These are phyloP conservation scores for Nannizziopsis arthrosporioides DNA, from an alignment of 2,329 filamentous ascomycete genomes.

Conservation along the genomic window DNA sequence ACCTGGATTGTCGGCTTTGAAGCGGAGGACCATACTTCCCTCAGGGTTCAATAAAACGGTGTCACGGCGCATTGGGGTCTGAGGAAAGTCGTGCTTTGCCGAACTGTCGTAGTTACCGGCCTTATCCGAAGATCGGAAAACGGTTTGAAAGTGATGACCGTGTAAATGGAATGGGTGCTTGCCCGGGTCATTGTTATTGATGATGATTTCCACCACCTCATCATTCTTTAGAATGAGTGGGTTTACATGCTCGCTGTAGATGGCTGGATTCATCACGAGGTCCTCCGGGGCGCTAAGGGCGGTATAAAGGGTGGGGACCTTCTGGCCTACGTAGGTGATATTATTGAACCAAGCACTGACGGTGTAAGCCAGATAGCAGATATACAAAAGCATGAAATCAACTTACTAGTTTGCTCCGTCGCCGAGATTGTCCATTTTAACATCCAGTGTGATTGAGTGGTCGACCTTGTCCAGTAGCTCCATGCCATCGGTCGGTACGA, in stretches of 20 bases:
- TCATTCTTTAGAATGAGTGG: conserved; percentile 9
- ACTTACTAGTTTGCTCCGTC: conserved; percentile 15
- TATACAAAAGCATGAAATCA: neutral
- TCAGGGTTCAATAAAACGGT: conserved; percentile 41
- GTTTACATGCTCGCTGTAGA: conserved; percentile 11
- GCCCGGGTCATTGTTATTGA: conserved; percentile 12
- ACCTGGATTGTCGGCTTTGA: conserved; percentile 40
- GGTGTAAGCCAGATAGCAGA: neutral
- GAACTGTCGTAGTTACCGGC: conserved; percentile 25
- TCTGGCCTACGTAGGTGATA: conserved; percentile 11
- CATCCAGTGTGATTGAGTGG: conserved; percentile 10
- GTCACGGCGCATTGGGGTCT: conserved; percentile 40
- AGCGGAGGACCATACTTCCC: conserved; percentile 42
- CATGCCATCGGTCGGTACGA: conserved; percentile 33
- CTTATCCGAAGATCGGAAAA: conserved; percentile 10
- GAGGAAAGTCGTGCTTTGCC: conserved; percentile 25
- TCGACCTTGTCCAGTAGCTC: conserved; percentile 13
- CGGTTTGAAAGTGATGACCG: conserved; percentile 10
- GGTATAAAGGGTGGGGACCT: conserved; percentile 11
- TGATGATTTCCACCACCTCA: conserved; percentile 8
- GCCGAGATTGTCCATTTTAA: conserved; percentile 47
- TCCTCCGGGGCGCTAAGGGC: conserved; percentile 9
- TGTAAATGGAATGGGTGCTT: conserved; percentile 37
- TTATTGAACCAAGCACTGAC: conserved; percentile 13
- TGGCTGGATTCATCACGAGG: conserved; percentile 7